phyloP scores from a whole-genome alignment of 2,329 filamentous ascomycete genomes.

The Beauveria caledonica region DNA sequence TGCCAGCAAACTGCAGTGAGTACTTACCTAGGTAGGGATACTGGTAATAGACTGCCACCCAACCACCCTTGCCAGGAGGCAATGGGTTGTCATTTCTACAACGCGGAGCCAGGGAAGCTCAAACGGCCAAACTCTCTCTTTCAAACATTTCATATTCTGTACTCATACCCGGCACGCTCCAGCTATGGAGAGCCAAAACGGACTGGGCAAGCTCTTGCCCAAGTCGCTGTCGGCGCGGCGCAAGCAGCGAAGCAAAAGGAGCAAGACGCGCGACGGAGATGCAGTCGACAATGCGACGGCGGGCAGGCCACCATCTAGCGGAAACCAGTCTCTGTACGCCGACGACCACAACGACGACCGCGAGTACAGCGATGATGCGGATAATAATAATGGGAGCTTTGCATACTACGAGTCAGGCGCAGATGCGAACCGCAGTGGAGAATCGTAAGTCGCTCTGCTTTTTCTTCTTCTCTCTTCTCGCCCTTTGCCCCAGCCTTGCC shows the following conservation, averaged over 20 bases:
- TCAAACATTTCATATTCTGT: not conserved
- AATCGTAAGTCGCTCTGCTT: constrained; percentile 17
- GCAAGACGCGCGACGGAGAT: constrained; percentile 28
- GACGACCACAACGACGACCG: constrained; percentile 22
- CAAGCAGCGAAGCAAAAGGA: constrained; percentile 36
- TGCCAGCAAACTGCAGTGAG: not conserved
- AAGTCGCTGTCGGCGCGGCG: constrained; percentile 43
- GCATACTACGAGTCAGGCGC: constrained; percentile 27
- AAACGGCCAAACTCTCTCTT: constrained; percentile 4
- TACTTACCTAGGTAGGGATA: too few relatives aligned
- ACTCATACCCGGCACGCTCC: not conserved
- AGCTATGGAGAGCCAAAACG: constrained; percentile 18
- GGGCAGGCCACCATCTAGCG: constrained; percentile 11
- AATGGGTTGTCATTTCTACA: constrained; percentile 1
- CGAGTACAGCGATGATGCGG: constrained; percentile 25
- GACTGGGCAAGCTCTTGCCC: constrained; percentile 44
- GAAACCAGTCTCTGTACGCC: constrained; percentile 17
- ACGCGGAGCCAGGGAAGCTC: constrained; percentile 1
- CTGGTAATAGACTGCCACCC: not conserved
- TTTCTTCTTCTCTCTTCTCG: constrained; percentile 12
- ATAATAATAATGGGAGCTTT: constrained; percentile 24
- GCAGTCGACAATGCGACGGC: constrained; percentile 1
- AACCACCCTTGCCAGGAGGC: constrained; percentile 9
- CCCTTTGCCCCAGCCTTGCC: constrained; percentile 12
- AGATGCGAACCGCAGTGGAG: constrained; percentile 18